A percentile compares a stretch with the other conserved stretches of the same genome.
These are phyloP conservation scores for Yarrowia deformans DNA, from an alignment of 805 yeast genomes.

Conservation along the genomic window DNA sequence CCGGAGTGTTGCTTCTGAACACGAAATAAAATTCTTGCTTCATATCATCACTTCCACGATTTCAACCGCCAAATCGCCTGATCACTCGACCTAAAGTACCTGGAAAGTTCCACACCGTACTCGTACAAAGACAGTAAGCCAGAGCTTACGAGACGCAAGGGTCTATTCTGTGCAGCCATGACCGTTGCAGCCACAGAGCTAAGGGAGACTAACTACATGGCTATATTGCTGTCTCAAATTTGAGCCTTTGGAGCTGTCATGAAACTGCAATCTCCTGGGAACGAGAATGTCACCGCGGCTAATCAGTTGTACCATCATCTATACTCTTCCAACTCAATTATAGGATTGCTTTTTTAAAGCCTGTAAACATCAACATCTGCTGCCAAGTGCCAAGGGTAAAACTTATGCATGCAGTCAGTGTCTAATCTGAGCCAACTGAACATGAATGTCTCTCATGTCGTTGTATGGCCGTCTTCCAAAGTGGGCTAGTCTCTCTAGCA, in stretches of 20 bases:
- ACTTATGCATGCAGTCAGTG: constrained; percentile 16
- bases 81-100: too few species aligned
- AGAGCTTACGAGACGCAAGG: constrained; percentile 19
- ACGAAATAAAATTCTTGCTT: too few species aligned
- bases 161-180: constrained; percentile 22
- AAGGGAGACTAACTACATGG: constrained; percentile 2
- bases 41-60: too few species aligned
- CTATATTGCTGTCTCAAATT: not conserved
- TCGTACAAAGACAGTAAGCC: not conserved
- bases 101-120: not conserved
- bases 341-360: constrained; percentile 5
- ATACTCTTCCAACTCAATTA: too few species aligned
- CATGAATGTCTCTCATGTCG: not conserved
- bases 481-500: not conserved
- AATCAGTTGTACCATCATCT: too few species aligned
- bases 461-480: not conserved
- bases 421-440: not conserved
- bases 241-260: too few species aligned
- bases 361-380: constrained; percentile 6
- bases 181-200: constrained; percentile 10
- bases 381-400: not conserved
- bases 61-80: not conserved
- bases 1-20: too few species aligned
- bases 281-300: too few species aligned
- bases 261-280: too few species aligned